Conservation (phyloP, 768 basidiomycete species). For the Amanita fuliginea region DNA sequence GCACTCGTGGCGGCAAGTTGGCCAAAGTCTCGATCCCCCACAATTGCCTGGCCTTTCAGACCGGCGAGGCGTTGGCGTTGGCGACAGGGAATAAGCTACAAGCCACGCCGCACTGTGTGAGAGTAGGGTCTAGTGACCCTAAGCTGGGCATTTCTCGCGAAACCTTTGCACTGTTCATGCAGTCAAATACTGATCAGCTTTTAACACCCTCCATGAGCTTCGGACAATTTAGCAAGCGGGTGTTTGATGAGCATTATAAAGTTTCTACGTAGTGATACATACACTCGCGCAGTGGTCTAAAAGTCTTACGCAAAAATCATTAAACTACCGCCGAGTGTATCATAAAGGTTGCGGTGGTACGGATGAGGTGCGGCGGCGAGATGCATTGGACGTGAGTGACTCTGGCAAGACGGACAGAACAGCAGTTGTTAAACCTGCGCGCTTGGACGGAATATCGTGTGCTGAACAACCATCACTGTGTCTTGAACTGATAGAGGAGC, state of each 20-base stretch:
- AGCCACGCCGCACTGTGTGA: conserved; percentile 94
- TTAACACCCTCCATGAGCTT: conserved; percentile 69
- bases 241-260: conserved; percentile 52
- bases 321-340: no score
- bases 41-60: conserved; percentile 89
- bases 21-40: conserved; percentile 80
- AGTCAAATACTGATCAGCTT: conserved; percentile 73
- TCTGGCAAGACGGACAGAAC: conserved; percentile 54
- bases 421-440: conserved; percentile 52
- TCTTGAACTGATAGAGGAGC: conserved; percentile 44
- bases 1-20: conserved; percentile 67
- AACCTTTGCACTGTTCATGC: conserved; percentile 85
- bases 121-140: conserved; percentile 43
- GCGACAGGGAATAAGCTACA: conserved; percentile 72
- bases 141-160: conserved; percentile 57
- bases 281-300: not conserved
- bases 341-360: conserved; percentile 12
- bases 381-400: conserved; percentile 30
- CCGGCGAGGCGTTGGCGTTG: conserved; percentile 89
- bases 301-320: no score
- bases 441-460: conserved; percentile 33
- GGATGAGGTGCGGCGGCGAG: conserved; percentile 29
- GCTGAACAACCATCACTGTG: conserved; percentile 26
- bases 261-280: conserved; percentile 15
- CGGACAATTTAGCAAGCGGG: conserved; percentile 79